Evolutionary conservation across 768 basidiomycete species (phyloP), one percentile per base, ranked within the genome.

Genomic region (Serendipita indica): DNA sequence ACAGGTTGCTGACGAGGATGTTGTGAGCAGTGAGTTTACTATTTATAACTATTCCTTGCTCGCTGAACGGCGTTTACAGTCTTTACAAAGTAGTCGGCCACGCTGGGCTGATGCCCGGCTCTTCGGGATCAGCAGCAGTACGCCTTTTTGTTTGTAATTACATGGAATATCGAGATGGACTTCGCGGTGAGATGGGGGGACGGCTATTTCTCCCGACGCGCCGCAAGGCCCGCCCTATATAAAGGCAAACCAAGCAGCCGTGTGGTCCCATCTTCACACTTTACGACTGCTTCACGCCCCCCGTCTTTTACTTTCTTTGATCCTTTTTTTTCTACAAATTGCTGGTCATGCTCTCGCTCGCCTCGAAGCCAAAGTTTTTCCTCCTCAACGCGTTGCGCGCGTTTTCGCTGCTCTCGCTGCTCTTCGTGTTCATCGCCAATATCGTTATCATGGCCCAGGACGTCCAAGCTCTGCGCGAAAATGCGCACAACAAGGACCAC

Each of bases 1-100:
- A 25, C 4, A 80, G 60, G 86, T 94, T 16, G 82, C 83, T 64
- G 89, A 91, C 63, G 88, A 89, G 67, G 88, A 90, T 67, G 86
- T 91, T 10, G 87, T 90, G 57, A 89, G 88, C 30, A 87, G 89
- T 90, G 65, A 65, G 87, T 78, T 18, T 28, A 32, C 25, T 33
- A 18, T 54, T 45, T 57, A 43, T 43, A 25, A 43, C 41, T 43
- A 6, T 18, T n/a, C 27, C 27, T 43, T 43, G 41, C n/a, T n/a
- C n/a, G n/a, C n/a, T n/a, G n/a, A n/a, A n/a, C n/a, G n/a, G n/a
- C n/a, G n/a, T n/a, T 43, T n/a, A 25, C 41, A 43, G 41, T 43
- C n/a, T 43, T 43, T 25, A 43, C 41, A n/a, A 43, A 43, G 41
- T 43, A 25, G 27, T 43, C 41, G 41, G n/a, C 7, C 18, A 7